phyloP scores from a whole-genome alignment of 768 basidiomycete species.

The Suillus weaverae region DNA sequence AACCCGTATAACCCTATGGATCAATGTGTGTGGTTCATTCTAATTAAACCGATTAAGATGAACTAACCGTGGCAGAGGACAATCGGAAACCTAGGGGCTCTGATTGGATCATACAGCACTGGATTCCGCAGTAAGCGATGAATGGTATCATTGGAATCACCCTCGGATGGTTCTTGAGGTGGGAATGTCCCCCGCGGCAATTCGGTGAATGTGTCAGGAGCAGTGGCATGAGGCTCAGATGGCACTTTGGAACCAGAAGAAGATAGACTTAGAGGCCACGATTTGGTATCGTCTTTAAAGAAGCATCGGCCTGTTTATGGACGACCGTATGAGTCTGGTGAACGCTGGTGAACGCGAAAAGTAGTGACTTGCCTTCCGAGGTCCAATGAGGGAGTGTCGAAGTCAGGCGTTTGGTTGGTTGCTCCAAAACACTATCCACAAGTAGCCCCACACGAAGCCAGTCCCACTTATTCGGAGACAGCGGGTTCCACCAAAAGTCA shows the following conservation, averaged over 20 bases:
- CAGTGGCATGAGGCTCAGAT: not conserved
- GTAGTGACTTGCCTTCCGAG: not conserved
- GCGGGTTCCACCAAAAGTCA: constrained; percentile 2
- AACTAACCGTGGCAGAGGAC: constrained; percentile 91
- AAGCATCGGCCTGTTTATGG: not conserved
- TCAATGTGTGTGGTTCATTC: not conserved
- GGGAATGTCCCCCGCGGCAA: not conserved
- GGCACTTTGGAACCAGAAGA: not conserved
- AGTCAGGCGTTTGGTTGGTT: not conserved
- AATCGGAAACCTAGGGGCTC: constrained; percentile 84
- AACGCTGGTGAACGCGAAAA: not conserved
- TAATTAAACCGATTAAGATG: constrained; percentile 6
- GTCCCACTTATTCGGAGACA: constrained; percentile 3
- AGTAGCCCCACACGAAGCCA: constrained; percentile 5
- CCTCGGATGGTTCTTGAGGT: constrained; percentile 18
- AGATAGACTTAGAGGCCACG: not conserved
- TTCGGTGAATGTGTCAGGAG: not conserved
- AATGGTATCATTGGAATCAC: constrained; percentile 45
- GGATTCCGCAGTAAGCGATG: constrained; percentile 77
- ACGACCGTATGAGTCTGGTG: not conserved
- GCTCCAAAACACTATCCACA: not conserved
- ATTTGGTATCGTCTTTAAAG: not conserved
- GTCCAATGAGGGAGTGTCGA: not conserved
- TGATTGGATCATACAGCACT: constrained; percentile 71
- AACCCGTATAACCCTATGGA: constrained; percentile 87